A percentile compares a stretch with the other conserved stretches of the same genome.
These are phyloP conservation scores for Leccinum uliginosum DNA, from an alignment of 768 basidiomycete genomes.

Conservation along the genomic window DNA sequence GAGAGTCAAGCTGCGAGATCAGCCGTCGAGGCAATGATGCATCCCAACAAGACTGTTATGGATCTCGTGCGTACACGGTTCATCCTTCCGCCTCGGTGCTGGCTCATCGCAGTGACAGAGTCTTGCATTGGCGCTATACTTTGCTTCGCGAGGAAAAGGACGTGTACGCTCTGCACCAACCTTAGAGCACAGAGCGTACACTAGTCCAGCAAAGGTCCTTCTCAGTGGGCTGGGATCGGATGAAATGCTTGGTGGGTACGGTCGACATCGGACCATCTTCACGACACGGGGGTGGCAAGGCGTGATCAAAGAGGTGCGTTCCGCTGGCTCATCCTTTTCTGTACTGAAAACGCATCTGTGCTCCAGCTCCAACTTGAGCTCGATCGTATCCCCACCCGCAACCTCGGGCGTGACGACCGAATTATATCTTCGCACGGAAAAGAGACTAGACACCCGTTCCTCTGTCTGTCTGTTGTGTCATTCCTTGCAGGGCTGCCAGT, in stretches of 20 bases:
- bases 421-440: conserved; percentile 88
- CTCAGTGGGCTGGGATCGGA: conserved; percentile 93
- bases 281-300: conserved; percentile 64
- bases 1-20: conserved; percentile 60
- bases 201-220: conserved; percentile 73
- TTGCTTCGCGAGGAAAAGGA: conserved; percentile 82
- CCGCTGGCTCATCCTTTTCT: not conserved
- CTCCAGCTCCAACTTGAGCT: conserved; percentile 83
- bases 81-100: not conserved
- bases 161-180: conserved; percentile 39
- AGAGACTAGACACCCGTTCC: conserved; percentile 88
- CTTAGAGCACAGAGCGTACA: conserved; percentile 45
- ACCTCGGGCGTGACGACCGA: conserved; percentile 93
- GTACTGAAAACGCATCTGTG: not conserved
- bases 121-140: conserved; percentile 87
- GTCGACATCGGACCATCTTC: conserved; percentile 80
- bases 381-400: conserved; percentile 80
- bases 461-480: conserved; percentile 72
- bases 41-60: conserved; percentile 79
- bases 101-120: conserved; percentile 48
- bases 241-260: conserved; percentile 92
- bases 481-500: conserved; percentile 80
- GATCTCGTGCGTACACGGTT: conserved; percentile 63
- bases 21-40: conserved; percentile 67
- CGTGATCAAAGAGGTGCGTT: conserved; percentile 71